These are phyloP conservation scores for Pythium graminicola DNA, from an alignment of 352 stramenopile species.

Conservation along the genomic window DNA sequence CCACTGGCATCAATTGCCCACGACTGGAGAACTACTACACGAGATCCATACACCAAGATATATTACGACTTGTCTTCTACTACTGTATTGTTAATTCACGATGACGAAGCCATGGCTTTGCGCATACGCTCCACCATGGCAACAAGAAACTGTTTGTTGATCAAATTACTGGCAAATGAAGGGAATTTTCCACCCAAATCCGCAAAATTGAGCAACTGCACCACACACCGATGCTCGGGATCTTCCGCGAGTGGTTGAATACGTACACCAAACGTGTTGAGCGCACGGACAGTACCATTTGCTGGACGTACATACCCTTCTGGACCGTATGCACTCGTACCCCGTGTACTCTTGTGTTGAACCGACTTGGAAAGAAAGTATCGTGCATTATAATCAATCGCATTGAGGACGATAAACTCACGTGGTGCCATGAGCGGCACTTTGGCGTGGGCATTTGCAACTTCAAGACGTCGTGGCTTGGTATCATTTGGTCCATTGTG, in stretches of 20 bases:
- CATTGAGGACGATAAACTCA: constrained; percentile 30
- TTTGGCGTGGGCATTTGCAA: constrained; percentile 12
- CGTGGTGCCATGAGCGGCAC: constrained; percentile 20
- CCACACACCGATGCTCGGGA: constrained; percentile 3
- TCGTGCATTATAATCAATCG: constrained; percentile 10
- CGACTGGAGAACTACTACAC: too few species aligned
- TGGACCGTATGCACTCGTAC: background rate
- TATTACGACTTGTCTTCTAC: too few species aligned
- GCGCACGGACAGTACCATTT: constrained; percentile 3
- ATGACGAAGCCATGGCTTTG: too few species aligned
- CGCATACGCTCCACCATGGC: constrained; percentile 21
- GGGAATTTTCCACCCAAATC: constrained; percentile 12
- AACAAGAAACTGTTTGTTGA: constrained; percentile 19
- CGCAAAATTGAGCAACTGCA: constrained; percentile 17
- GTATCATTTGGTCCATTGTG: too few species aligned
- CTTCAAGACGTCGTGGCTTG: constrained; percentile 23
- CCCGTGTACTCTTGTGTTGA: constrained; percentile 13
- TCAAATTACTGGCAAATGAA: constrained; percentile 11
- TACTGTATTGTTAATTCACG: too few species aligned
- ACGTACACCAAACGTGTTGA: constrained; percentile 22
- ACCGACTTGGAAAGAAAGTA: constrained; percentile 24
- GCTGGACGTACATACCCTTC: background rate
- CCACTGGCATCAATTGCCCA: too few species aligned
- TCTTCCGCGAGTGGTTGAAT: constrained; percentile 11
- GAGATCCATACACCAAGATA: too few species aligned